phyloP scores from a whole-genome alignment of 345 rosid genomes.

The Acer campestre region DNA sequence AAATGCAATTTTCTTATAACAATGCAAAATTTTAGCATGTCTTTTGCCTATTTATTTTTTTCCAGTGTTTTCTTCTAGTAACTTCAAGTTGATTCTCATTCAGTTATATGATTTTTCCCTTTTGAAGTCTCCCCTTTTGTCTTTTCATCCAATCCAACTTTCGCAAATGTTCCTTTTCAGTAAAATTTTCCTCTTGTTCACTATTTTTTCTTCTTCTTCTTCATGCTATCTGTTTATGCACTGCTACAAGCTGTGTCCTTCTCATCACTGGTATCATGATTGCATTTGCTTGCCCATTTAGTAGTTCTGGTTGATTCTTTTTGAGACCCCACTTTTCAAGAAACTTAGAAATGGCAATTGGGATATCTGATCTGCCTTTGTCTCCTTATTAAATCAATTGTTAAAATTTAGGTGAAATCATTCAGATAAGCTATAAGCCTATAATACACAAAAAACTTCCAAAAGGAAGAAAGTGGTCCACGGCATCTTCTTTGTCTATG shows the following conservation, averaged over 20 bases:
- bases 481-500: conserved; percentile 19
- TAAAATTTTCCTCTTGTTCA: no score
- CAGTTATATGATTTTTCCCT: no score
- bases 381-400: not conserved
- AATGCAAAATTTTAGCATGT: not conserved
- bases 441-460: not conserved
- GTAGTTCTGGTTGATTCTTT: not conserved
- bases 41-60: not conserved
- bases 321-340: not conserved
- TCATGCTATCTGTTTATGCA: no score
- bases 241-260: not conserved
- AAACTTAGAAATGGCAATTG: not conserved
- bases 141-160: no score
- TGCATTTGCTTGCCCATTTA: conserved; percentile 7
- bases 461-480: conserved; percentile 15
- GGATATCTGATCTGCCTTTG: not conserved
- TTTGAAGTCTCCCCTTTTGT: no score
- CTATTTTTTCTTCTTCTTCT: no score
- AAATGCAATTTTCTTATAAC: no score
- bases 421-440: not conserved
- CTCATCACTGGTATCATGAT: not conserved
- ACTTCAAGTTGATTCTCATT: not conserved
- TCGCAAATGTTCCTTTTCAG: no score
- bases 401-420: not conserved
- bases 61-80: not conserved